Conservation (phyloP, 306 rosid genomes). For the Vigna unguiculata region DNA sequence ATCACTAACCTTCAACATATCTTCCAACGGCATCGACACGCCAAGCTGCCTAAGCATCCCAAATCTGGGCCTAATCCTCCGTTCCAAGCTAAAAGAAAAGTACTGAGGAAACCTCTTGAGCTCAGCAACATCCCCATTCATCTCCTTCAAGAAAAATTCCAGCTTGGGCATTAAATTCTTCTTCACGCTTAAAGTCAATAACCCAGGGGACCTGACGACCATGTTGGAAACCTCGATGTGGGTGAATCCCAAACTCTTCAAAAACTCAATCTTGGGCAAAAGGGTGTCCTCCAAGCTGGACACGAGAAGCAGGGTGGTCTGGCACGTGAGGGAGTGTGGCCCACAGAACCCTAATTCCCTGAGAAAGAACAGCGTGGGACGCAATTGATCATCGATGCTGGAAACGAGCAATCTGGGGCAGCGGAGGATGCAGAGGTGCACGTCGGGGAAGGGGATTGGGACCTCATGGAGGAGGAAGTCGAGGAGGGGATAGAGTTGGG, state of each 20-base stretch:
- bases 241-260: constrained; percentile 54
- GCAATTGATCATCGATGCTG: constrained; percentile 57
- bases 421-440: constrained; percentile 60
- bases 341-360: constrained; percentile 49
- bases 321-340: constrained; percentile 44
- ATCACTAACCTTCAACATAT: constrained; percentile 71
- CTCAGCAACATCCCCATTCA: constrained; percentile 66
- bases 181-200: constrained; percentile 62
- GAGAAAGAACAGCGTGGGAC: constrained; percentile 41
- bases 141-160: constrained; percentile 67
- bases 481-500: constrained; percentile 72
- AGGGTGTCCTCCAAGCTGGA: constrained; percentile 53
- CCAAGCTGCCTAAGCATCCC: constrained; percentile 55
- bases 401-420: constrained; percentile 81
- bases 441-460: constrained; percentile 60
- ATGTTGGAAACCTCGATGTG: constrained; percentile 58
- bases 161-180: constrained; percentile 67
- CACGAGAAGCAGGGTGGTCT: constrained; percentile 47
- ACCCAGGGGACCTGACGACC: constrained; percentile 80
- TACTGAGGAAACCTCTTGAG: constrained; percentile 78
- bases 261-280: constrained; percentile 48
- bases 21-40: constrained; percentile 57
- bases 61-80: constrained; percentile 73
- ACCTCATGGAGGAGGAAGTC: constrained; percentile 82
- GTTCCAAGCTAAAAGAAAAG: constrained; percentile 84